Evolutionary conservation across 768 basidiomycete genomes (phyloP).

Genomic region (Suillus lakei): DNA sequence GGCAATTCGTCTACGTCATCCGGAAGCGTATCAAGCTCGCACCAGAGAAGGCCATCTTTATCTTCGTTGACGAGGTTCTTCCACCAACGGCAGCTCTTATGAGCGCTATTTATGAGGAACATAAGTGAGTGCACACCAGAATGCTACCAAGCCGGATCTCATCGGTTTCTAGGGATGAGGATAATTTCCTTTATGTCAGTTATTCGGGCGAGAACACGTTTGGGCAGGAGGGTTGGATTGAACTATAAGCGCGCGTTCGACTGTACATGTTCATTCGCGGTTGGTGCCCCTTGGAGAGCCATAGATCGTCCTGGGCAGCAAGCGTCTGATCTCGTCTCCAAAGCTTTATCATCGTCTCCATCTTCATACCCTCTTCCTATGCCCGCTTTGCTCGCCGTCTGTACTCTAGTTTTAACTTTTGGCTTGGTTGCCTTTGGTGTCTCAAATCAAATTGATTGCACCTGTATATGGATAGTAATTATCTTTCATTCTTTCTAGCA

Average conservation of each 20-base stretch:
- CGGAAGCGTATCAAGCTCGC: conserved; percentile 99
- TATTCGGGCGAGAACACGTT: conserved; percentile 99
- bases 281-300: conserved; percentile 23
- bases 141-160: conserved; percentile 24
- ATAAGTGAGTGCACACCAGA: conserved; percentile 73
- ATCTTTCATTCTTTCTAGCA: conserved; percentile 5
- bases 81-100: conserved; percentile 98
- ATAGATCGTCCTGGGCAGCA: conserved; percentile 35
- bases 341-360: conserved; percentile 17
- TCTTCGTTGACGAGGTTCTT: conserved; percentile 98
- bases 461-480: conserved; percentile 26
- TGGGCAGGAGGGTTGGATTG: conserved; percentile 49
- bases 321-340: conserved; percentile 16
- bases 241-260: conserved; percentile 32
- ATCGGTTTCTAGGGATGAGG: conserved; percentile 80
- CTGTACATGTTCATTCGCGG: conserved; percentile 16
- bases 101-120: conserved; percentile 99
- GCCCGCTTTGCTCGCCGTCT: conserved; percentile 27
- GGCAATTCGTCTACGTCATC: conserved; percentile 99
- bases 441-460: conserved; percentile 22
- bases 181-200: conserved; percentile 97
- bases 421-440: conserved; percentile 15
- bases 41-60: conserved; percentile 99
- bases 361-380: conserved; percentile 30
- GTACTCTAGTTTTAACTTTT: conserved; percentile 32